Conservation (phyloP, 495 filamentous ascomycete genomes). For the Penicillium arizonense region DNA sequence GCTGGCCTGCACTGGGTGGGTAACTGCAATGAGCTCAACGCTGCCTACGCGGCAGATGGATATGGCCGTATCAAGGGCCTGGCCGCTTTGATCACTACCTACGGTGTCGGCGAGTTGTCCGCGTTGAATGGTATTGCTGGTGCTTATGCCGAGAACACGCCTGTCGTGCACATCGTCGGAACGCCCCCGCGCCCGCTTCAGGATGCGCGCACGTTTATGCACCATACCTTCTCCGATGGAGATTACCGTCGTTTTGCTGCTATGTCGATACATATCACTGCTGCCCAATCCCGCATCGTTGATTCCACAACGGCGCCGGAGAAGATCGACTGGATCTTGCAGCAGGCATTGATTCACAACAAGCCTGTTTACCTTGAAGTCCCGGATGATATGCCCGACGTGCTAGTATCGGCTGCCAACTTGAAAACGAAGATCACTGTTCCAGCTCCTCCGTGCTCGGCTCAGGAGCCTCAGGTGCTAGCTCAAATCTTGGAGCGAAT, state of each 20-base stretch:
- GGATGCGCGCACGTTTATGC: constrained; percentile 30
- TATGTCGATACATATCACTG: constrained; percentile 38
- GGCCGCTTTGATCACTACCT: constrained; percentile 72
- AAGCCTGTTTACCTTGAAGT: constrained; percentile 45
- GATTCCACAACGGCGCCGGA: constrained; percentile 35
- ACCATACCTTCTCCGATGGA: constrained; percentile 47
- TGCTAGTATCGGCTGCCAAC: constrained; percentile 23
- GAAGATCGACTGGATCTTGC: constrained; percentile 38
- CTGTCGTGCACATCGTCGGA: constrained; percentile 81
- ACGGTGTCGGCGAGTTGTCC: constrained; percentile 77
- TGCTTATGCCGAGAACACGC: constrained; percentile 71
- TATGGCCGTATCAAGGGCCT: constrained; percentile 75
- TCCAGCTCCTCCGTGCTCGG: constrained; percentile 9
- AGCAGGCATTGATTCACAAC: constrained; percentile 36
- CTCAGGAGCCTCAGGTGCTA: constrained; percentile 18
- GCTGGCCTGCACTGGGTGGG: constrained; percentile 71
- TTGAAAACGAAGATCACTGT: constrained; percentile 18
- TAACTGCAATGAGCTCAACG: constrained; percentile 79
- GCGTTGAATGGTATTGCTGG: constrained; percentile 73
- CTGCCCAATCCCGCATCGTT: constrained; percentile 35
- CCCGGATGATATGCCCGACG: constrained; percentile 41
- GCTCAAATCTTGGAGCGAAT: constrained; percentile 27
- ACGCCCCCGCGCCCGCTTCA: constrained; percentile 33
- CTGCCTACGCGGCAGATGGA: constrained; percentile 80
- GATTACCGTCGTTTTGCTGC: constrained; percentile 37